Evolutionary conservation across 1,284 basidiomycete species (phyloP), one percentile per base, ranked within the genome.

Genomic region (Abortiporus biennis): DNA sequence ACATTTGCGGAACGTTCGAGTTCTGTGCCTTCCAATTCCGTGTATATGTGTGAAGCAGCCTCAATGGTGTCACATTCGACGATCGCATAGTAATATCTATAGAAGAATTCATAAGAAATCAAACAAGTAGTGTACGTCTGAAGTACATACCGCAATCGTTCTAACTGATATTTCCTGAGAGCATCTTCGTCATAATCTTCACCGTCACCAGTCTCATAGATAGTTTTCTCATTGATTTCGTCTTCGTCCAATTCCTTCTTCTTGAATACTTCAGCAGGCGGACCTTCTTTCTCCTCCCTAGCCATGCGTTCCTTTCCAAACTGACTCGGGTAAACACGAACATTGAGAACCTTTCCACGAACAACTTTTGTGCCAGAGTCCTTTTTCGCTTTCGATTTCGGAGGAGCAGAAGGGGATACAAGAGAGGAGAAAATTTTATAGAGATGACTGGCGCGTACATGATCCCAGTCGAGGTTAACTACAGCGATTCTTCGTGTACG

Each of bases 381-480:
- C 45, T 57, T 60, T 23, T 50, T 54, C 15, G 46, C 40, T 32
- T 22, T 46, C 42, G 48, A 53, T 23, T 40, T 48, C 39, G 33
- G 44, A 29, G 44, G 43, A 4, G 71, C 73, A 11, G 72, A 72
- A 45, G 76, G 67, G 3, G 84, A 82, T 15, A 97, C 74, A 40
- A 95, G 77, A 3, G 93, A 97, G 25, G 90, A 82, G 64, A 92
- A 93, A 32, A 99, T 89, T 63, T 91, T 92, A 77, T 80, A 97
- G 19, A 99, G 69, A 62, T 99, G 94, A 25, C 71, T 71, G 1
- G 95, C 92, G 38, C 88, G 85, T 43, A 99, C 80, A 65, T 98
- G 80, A 63, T 99, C 96, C 96, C 96, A 99, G 66, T 99, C 96
- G 46, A 99, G 77, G 61, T 99, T 98, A 52, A 99, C 95, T 21